Conservation (phyloP, 148 eudicot species). For the Selenicereus undatus region DNA sequence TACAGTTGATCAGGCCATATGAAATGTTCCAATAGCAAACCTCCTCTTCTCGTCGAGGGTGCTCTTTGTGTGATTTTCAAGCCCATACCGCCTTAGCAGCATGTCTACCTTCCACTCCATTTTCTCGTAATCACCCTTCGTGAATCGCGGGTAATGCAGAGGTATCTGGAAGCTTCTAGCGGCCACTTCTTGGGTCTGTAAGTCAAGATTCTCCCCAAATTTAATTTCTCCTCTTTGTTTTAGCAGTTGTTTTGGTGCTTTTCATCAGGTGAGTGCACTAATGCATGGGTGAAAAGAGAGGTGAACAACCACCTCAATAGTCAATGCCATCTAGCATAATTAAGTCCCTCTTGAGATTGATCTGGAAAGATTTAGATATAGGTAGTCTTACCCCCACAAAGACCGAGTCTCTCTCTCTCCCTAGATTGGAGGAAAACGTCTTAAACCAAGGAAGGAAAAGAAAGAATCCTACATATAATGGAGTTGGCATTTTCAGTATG, state of each 20-base stretch:
- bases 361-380: too few species aligned
- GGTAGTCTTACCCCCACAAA: too few species aligned
- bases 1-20: slow-evolving; percentile 29
- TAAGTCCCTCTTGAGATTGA: too few species aligned
- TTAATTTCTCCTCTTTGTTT: slow-evolving; percentile 8
- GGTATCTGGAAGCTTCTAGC: slow-evolving; percentile 34
- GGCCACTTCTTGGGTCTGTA: neutral
- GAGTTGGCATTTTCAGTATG: neutral
- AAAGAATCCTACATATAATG: slow-evolving; percentile 9
- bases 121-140: slow-evolving; percentile 29
- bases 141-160: slow-evolving; percentile 36
- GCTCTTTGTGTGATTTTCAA: slow-evolving; percentile 29
- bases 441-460: slow-evolving; percentile 4
- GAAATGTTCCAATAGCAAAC: slow-evolving; percentile 31
- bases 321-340: slow-evolving; percentile 15
- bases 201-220: neutral
- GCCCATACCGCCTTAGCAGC: slow-evolving; percentile 34
- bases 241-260: neutral
- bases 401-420: neutral
- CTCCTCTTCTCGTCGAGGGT: slow-evolving; percentile 32
- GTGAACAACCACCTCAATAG: slow-evolving; percentile 23
- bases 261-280: neutral
- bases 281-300: slow-evolving; percentile 19
- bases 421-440: neutral
- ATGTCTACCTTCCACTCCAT: slow-evolving; percentile 44